Evolutionary conservation across 2,329 filamentous ascomycete genomes (phyloP).

Genomic region (Didymella arachidicola): DNA sequence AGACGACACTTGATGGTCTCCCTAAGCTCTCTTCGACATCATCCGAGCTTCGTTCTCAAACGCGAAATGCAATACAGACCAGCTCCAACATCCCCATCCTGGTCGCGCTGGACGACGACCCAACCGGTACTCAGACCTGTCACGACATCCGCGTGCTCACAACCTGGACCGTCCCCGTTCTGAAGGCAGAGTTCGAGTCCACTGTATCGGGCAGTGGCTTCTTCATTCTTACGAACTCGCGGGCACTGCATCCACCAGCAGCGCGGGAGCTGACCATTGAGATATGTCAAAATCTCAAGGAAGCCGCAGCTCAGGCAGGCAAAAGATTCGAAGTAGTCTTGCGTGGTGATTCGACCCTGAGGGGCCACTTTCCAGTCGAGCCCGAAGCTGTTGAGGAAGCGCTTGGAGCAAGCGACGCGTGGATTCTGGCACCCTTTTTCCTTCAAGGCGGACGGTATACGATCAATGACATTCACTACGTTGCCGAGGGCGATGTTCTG

Average conservation of each 20-base stretch:
- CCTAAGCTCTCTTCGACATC: slow-evolving; percentile 27
- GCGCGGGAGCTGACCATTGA: slow-evolving; percentile 59
- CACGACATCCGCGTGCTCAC: slow-evolving; percentile 64
- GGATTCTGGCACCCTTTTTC: slow-evolving; percentile 67
- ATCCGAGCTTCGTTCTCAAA: slow-evolving; percentile 30
- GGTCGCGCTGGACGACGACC: slow-evolving; percentile 62
- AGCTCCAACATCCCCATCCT: slow-evolving; percentile 36
- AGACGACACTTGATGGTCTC: slow-evolving; percentile 28
- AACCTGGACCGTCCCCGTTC: slow-evolving; percentile 59
- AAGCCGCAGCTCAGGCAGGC: slow-evolving; percentile 52
- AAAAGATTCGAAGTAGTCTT: slow-evolving; percentile 63
- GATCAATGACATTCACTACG: slow-evolving; percentile 66
- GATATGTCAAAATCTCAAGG: slow-evolving; percentile 60
- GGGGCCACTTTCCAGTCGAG: slow-evolving; percentile 66
- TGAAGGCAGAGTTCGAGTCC: slow-evolving; percentile 55
- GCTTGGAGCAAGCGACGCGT: slow-evolving; percentile 60
- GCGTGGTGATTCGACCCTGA: slow-evolving; percentile 64
- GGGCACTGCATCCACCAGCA: slow-evolving; percentile 60
- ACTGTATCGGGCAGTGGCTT: slow-evolving; percentile 56
- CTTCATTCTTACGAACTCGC: slow-evolving; percentile 68
- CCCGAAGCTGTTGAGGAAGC: slow-evolving; percentile 61
- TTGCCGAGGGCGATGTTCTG: slow-evolving; percentile 59
- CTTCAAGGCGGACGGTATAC: slow-evolving; percentile 66
- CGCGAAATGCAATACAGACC: slow-evolving; percentile 28
- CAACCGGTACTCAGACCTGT: slow-evolving; percentile 69